These are phyloP conservation scores for Paecilomyces sp. DNA, from an alignment of 2,329 filamentous ascomycete genomes.

Conservation along the genomic window DNA sequence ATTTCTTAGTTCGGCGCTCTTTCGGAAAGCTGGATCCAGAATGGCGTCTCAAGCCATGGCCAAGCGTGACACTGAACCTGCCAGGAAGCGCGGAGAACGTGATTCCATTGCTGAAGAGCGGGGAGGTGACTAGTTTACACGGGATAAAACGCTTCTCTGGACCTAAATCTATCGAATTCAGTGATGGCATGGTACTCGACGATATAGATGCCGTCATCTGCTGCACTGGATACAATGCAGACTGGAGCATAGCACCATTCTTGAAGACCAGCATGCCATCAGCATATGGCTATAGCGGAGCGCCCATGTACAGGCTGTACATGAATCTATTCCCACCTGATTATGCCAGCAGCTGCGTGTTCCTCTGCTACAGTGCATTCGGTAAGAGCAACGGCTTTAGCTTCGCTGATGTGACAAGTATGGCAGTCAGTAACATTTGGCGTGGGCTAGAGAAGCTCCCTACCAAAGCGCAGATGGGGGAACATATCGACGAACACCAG, in stretches of 20 bases:
- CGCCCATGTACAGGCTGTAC: slow-evolving; percentile 27
- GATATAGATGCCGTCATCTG: background rate
- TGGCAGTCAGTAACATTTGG: slow-evolving; percentile 42
- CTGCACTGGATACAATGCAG: background rate
- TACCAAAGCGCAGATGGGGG: slow-evolving; percentile 27
- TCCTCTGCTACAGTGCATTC: slow-evolving; percentile 30
- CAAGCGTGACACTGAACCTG: background rate
- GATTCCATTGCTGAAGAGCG: background rate
- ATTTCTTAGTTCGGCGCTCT: slow-evolving; percentile 15
- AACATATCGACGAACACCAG: slow-evolving; percentile 26
- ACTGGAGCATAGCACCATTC: slow-evolving; percentile 5
- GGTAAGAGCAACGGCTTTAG: slow-evolving; percentile 30
- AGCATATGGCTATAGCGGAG: slow-evolving; percentile 9
- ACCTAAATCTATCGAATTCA: background rate
- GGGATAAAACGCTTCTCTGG: background rate
- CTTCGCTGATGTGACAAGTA: slow-evolving; percentile 38
- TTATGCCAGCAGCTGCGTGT: slow-evolving; percentile 38
- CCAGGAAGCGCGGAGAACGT: background rate
- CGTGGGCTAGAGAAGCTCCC: slow-evolving; percentile 33
- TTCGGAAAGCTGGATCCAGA: slow-evolving; percentile 8
- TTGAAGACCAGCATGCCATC: slow-evolving; percentile 12
- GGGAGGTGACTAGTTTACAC: background rate
- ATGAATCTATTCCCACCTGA: slow-evolving; percentile 40
- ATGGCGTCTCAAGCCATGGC: background rate
- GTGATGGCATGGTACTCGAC: background rate